These are phyloP conservation scores for Monascus purpureus DNA, from an alignment of 495 filamentous ascomycete species.

Conservation along the genomic window DNA sequence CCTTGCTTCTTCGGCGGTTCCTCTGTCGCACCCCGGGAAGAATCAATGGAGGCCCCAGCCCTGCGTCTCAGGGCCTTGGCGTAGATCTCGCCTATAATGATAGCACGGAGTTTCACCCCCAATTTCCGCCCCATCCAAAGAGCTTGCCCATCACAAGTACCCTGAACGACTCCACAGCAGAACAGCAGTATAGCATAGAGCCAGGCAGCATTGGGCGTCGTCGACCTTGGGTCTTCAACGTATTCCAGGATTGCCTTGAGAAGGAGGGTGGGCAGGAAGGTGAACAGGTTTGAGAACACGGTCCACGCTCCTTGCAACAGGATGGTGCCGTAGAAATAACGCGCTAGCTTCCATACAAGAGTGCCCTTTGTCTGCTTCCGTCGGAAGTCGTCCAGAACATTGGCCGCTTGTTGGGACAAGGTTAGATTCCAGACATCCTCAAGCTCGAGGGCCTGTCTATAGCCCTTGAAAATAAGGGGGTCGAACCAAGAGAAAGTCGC, in stretches of 20 bases:
- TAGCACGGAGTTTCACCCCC: slow-evolving; percentile 80
- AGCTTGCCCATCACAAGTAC: slow-evolving; percentile 72
- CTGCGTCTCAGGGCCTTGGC: slow-evolving; percentile 91
- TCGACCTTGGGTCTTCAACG: slow-evolving; percentile 65
- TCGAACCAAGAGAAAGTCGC: slow-evolving; percentile 88
- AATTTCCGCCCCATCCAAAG: slow-evolving; percentile 89
- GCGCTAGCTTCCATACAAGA: slow-evolving; percentile 66
- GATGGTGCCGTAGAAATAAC: slow-evolving; percentile 68
- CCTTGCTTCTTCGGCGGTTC: slow-evolving; percentile 25
- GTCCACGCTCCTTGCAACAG: slow-evolving; percentile 72
- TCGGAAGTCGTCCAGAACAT: slow-evolving; percentile 66
- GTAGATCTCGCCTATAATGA: slow-evolving; percentile 96
- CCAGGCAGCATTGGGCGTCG: slow-evolving; percentile 86
- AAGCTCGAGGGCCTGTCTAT: slow-evolving; percentile 68
- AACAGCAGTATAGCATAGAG: slow-evolving; percentile 87
- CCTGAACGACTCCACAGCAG: slow-evolving; percentile 60
- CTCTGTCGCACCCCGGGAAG: slow-evolving; percentile 28
- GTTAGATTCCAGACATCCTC: slow-evolving; percentile 84
- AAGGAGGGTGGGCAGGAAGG: slow-evolving; percentile 82
- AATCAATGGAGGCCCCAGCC: slow-evolving; percentile 57
- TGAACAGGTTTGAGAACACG: slow-evolving; percentile 59
- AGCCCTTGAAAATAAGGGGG: slow-evolving; percentile 79
- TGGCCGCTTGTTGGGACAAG: slow-evolving; percentile 72
- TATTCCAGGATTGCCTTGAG: slow-evolving; percentile 87
- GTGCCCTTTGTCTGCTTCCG: slow-evolving; percentile 72